phyloP scores from a whole-genome alignment of 1,284 basidiomycete species.

The Cutaneotrichosporon arboriforme region DNA sequence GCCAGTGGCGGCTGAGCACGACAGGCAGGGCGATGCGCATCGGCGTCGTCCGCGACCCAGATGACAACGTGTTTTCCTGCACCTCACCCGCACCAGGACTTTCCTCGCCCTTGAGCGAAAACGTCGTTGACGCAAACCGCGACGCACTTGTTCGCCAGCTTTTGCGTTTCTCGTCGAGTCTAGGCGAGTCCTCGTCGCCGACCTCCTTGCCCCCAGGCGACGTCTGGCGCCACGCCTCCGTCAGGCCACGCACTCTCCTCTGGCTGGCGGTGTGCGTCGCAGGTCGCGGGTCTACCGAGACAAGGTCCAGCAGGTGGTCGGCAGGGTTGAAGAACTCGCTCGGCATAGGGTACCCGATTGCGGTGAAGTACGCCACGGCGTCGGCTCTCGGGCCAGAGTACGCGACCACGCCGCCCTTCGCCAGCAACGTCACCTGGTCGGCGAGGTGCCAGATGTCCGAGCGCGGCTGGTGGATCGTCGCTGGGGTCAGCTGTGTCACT shows the following conservation, averaged over 20 bases:
- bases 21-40: conserved; percentile 46
- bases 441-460: conserved; percentile 52
- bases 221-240: conserved; percentile 16
- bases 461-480: conserved; percentile 55
- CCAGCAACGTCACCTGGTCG: conserved; percentile 53
- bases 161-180: not conserved
- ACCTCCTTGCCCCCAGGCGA: conserved; percentile 6
- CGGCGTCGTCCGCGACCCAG: conserved; percentile 33
- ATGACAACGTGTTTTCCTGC: not conserved
- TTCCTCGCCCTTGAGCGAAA: not conserved
- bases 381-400: conserved; percentile 33
- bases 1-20: conserved; percentile 45
- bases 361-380: conserved; percentile 38
- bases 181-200: conserved; percentile 5
- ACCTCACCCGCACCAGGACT: too few species aligned
- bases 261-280: conserved; percentile 21
- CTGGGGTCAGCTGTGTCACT: conserved; percentile 19
- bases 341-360: conserved; percentile 44
- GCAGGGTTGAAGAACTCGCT: conserved; percentile 47
- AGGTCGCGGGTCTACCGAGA: conserved; percentile 43
- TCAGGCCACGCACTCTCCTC: conserved; percentile 22
- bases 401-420: conserved; percentile 52
- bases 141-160: not conserved
- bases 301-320: conserved; percentile 48
- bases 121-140: not conserved